Conservation (phyloP, 1,139 yeast genomes). For the Taphrina flavorubra region DNA sequence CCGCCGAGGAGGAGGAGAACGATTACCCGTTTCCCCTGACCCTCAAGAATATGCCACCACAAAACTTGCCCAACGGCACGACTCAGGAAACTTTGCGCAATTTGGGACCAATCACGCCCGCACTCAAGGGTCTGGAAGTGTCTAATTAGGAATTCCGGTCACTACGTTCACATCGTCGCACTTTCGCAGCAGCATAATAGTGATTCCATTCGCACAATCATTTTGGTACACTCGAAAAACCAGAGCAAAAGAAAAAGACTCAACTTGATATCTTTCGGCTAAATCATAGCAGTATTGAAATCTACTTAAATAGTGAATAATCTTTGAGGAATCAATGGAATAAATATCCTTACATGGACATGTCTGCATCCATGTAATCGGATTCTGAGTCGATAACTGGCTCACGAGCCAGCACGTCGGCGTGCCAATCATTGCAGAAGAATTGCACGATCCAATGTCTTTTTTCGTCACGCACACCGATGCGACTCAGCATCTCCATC, state of each 20-base stretch:
- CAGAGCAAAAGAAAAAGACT: not conserved
- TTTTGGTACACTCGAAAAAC: not conserved
- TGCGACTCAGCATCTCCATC: not conserved
- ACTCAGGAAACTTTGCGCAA: slow-evolving; percentile 18
- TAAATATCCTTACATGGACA: too few relatives aligned
- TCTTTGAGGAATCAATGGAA: not conserved
- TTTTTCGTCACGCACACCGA: not conserved
- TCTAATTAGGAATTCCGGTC: not conserved
- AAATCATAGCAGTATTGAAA: slow-evolving; percentile 9
- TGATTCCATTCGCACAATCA: not conserved
- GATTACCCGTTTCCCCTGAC: slow-evolving; percentile 39
- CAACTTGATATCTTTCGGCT: not conserved
- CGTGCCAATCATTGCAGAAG: slow-evolving; percentile 9
- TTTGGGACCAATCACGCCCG: slow-evolving; percentile 38
- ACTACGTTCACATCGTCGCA: not conserved
- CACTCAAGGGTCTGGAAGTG: slow-evolving; percentile 28
- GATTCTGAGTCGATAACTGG: not conserved
- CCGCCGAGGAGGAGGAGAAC: slow-evolving; percentile 36
- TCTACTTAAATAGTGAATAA: slow-evolving; percentile 6
- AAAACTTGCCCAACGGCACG: slow-evolving; percentile 20
- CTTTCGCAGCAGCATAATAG: not conserved
- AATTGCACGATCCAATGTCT: not conserved
- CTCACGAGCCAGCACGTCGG: not conserved
- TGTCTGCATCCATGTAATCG: slow-evolving; percentile 9
- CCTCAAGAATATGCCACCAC: slow-evolving; percentile 30